Conservation (phyloP, 306 rosid species). For the Gleditsia sinensis region DNA sequence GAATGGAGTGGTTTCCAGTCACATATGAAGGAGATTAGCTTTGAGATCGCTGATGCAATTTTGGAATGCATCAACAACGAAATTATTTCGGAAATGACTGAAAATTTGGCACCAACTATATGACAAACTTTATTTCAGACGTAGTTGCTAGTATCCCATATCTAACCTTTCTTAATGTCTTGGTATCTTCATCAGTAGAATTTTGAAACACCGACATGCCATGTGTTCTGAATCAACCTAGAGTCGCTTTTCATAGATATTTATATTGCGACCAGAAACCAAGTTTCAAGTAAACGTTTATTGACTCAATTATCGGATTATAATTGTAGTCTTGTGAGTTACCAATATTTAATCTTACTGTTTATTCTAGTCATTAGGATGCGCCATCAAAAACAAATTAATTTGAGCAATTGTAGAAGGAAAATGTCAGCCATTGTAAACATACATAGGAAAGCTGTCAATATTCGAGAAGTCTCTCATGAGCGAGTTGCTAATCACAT, state of each 20-base stretch:
- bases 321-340: no score
- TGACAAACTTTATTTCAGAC: not conserved
- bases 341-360: no score
- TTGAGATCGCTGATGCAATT: constrained; percentile 61
- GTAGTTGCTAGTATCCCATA: not conserved
- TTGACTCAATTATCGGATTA: no score
- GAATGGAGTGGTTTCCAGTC: constrained; percentile 58
- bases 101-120: constrained; percentile 13
- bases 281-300: no score
- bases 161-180: not conserved
- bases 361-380: not conserved
- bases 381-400: not conserved
- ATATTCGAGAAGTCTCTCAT: not conserved
- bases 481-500: not conserved
- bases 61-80: constrained; percentile 54
- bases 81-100: constrained; percentile 42
- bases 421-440: not conserved
- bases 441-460: not conserved
- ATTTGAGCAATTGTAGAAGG: not conserved
- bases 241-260: no score
- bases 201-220: no score
- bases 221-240: no score
- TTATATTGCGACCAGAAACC: no score
- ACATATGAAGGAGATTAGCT: constrained; percentile 47
- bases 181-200: not conserved